A percentile compares a stretch with the other conserved stretches of the same genome.
These are phyloP conservation scores for Ceratobasidium sp. DNA, from an alignment of 1,284 basidiomycete species.

Conservation along the genomic window DNA sequence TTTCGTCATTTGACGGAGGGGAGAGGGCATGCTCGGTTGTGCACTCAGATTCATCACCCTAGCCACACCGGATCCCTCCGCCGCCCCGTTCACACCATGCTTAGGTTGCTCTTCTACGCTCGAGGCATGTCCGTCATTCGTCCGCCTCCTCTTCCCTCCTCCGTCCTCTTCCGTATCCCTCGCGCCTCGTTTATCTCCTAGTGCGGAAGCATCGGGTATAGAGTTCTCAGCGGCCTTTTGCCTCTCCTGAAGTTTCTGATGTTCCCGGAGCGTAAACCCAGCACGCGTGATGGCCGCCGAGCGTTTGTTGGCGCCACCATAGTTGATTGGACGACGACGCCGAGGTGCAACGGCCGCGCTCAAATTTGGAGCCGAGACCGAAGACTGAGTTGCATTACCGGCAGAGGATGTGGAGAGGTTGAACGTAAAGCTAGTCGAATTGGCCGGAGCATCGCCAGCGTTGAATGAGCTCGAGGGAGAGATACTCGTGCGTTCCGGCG, in stretches of 20 bases:
- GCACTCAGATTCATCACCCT: slow-evolving; percentile 33
- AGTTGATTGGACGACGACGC: slow-evolving; percentile 38
- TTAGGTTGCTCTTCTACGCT: neutral
- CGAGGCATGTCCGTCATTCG: slow-evolving; percentile 19
- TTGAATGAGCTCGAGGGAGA: slow-evolving; percentile 28
- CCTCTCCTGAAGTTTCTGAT: slow-evolving; percentile 34
- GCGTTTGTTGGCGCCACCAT: slow-evolving; percentile 28
- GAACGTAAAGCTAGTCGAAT: slow-evolving; percentile 3
- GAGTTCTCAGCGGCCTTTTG: slow-evolving; percentile 39
- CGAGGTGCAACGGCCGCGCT: slow-evolving; percentile 16
- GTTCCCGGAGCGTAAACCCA: slow-evolving; percentile 35
- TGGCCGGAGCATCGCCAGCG: neutral
- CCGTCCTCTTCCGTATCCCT: slow-evolving; percentile 30
- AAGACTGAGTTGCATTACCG: neutral
- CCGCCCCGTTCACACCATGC: neutral
- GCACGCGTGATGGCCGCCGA: slow-evolving; percentile 21
- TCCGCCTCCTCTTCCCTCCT: slow-evolving; percentile 23
- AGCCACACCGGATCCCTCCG: neutral
- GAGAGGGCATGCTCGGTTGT: slow-evolving; percentile 35
- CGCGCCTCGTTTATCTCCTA: slow-evolving; percentile 32
- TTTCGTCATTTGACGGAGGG: slow-evolving; percentile 38
- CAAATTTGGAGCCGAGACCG: neutral
- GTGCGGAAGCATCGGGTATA: slow-evolving; percentile 10
- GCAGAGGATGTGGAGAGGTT: slow-evolving; percentile 18
- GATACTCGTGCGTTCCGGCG: slow-evolving; percentile 17